Evolutionary conservation across 2,329 filamentous ascomycete species (phyloP).

Genomic region (Cadophora sp.): DNA sequence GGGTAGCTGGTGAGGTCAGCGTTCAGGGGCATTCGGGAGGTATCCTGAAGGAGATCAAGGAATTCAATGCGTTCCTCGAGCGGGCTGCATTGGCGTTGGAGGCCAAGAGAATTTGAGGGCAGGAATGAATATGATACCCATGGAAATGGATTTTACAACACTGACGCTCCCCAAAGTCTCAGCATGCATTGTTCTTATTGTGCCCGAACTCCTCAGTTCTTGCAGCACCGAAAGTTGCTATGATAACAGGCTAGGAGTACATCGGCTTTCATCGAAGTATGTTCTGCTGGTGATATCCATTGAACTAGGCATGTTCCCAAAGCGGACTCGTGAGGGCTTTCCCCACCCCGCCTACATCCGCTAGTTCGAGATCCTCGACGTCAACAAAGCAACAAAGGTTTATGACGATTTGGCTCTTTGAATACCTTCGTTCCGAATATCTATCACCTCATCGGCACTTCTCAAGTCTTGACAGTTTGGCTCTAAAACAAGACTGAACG

Average conservation of each 20-base stretch:
- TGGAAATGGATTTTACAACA: constrained; percentile 14
- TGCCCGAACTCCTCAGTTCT: not conserved
- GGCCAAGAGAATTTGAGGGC: constrained; percentile 32
- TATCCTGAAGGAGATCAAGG: constrained; percentile 60
- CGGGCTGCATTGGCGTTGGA: constrained; percentile 64
- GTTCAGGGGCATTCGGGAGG: constrained; percentile 57
- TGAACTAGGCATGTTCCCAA: not conserved
- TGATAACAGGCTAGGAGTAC: not conserved
- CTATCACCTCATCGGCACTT: not conserved
- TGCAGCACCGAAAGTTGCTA: not conserved
- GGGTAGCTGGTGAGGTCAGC: constrained; percentile 60
- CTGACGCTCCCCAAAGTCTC: not conserved
- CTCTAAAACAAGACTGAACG: not conserved
- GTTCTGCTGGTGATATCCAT: not conserved
- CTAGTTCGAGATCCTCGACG: not conserved
- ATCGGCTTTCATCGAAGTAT: not conserved
- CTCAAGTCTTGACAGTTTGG: not conserved
- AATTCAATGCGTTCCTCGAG: constrained; percentile 70
- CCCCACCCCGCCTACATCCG: not conserved
- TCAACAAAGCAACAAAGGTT: not conserved
- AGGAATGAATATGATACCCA: constrained; percentile 28
- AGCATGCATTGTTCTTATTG: not conserved
- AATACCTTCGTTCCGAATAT: not conserved
- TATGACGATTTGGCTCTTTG: not conserved
- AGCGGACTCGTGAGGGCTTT: not conserved